These are phyloP conservation scores for Lepidium didymum DNA, from an alignment of 345 rosid species.

Conservation along the genomic window DNA sequence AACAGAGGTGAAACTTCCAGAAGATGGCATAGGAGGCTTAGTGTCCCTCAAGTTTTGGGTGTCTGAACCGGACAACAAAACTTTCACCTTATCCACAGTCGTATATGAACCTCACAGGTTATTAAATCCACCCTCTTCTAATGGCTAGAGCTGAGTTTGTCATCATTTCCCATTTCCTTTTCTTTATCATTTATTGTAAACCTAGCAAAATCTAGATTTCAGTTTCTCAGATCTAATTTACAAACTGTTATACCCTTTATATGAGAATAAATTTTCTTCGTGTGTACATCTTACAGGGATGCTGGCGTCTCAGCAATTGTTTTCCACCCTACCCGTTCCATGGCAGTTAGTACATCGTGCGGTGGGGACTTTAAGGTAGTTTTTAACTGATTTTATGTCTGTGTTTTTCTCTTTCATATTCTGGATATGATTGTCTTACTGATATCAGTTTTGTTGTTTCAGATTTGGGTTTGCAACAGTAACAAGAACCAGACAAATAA, in stretches of 20 bases:
- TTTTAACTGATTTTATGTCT: background rate
- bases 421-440: background rate
- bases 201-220: background rate
- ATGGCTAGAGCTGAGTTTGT: background rate
- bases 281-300: constrained; percentile 42
- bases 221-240: background rate
- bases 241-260: background rate
- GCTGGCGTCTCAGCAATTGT: constrained; percentile 69
- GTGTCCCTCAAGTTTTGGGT: constrained; percentile 86
- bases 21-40: constrained; percentile 83
- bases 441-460: background rate
- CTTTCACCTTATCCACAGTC: constrained; percentile 67
- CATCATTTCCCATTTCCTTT: background rate
- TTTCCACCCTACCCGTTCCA: constrained; percentile 59
- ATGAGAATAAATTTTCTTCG: background rate
- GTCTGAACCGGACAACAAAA: constrained; percentile 44
- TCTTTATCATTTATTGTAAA: background rate
- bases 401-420: background rate
- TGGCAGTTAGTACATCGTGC: constrained; percentile 79
- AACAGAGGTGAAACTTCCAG: constrained; percentile 78
- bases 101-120: constrained; percentile 96
- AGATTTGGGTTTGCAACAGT: constrained; percentile 71
- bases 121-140: background rate
- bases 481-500: constrained; percentile 32
- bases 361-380: constrained; percentile 96